A percentile compares a stretch with the other conserved stretches of the same genome.
phyloP scores from a whole-genome alignment of 257 asterid species.

The Paulownia fortunei region DNA sequence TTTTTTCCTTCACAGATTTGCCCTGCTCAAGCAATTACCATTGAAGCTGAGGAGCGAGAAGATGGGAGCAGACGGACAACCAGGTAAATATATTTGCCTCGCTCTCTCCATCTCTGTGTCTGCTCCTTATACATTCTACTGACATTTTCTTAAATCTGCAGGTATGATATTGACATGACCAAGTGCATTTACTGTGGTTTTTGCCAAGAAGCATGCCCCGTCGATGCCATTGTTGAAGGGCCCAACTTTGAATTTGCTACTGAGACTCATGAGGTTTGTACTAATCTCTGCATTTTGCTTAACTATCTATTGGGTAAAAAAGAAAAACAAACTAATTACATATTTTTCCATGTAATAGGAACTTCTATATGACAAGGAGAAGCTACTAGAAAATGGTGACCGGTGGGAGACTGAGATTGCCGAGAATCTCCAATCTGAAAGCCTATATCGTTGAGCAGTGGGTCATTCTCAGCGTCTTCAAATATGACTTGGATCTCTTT shows the following conservation, averaged over 20 bases:
- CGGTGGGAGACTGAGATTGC: conserved; percentile 96
- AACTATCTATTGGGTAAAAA: neutral
- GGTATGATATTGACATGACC: conserved; percentile 97
- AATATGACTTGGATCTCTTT: conserved; percentile 27
- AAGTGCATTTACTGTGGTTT: conserved; percentile 97
- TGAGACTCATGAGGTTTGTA: conserved; percentile 84
- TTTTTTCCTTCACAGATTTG: conserved; percentile 60
- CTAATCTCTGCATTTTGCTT: neutral
- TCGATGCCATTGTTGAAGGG: conserved; percentile 97
- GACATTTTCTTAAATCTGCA: conserved; percentile 35
- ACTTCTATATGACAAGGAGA: conserved; percentile 95
- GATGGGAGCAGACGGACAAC: conserved; percentile 98
- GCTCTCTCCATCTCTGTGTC: neutral
- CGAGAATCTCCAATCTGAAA: conserved; percentile 92
- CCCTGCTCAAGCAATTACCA: conserved; percentile 97
- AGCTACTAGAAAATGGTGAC: conserved; percentile 92
- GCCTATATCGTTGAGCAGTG: conserved; percentile 72
- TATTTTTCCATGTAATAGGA: conserved; percentile 52
- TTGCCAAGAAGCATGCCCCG: conserved; percentile 99
- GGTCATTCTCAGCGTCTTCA: conserved; percentile 2
- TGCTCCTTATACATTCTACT: conserved; percentile 21
- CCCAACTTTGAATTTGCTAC: conserved; percentile 98
- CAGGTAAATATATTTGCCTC: conserved; percentile 47
- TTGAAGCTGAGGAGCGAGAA: conserved; percentile 96
- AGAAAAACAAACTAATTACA: neutral